Evolutionary conservation across 176 grass and related monocot genomes (phyloP).

Genomic region (Pharus latifolius): DNA sequence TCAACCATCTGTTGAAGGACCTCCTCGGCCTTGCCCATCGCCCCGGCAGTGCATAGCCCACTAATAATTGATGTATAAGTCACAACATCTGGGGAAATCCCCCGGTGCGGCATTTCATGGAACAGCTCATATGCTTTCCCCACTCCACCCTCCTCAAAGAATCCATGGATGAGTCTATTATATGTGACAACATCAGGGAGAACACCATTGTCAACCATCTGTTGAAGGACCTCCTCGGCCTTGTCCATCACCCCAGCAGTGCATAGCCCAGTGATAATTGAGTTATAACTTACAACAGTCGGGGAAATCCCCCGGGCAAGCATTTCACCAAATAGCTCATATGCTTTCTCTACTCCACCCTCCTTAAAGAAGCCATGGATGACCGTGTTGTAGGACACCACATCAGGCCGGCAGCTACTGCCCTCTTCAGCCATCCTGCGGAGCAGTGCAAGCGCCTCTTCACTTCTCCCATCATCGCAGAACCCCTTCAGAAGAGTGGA

Average conservation of each 20-base stretch:
- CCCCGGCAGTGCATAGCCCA: no score
- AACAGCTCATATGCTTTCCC: not conserved
- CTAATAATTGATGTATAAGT: not conserved
- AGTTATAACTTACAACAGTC: not conserved
- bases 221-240: not conserved
- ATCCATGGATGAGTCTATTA: slow-evolving; percentile 2
- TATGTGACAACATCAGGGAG: not conserved
- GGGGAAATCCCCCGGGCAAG: not conserved
- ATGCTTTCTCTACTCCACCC: not conserved
- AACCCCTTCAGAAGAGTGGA: slow-evolving; percentile 8
- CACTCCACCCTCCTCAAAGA: not conserved
- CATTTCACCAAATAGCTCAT: slow-evolving; percentile 15
- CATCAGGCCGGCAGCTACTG: not conserved
- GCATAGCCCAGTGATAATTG: slow-evolving; percentile 4
- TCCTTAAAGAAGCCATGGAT: slow-evolving; percentile 12
- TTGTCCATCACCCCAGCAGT: not conserved
- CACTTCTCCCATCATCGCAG: not conserved
- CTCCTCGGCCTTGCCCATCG: no score
- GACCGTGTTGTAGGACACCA: not conserved
- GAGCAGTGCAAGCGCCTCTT: not conserved
- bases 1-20: no score
- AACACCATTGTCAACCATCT: slow-evolving; percentile 3
- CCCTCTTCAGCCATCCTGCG: not conserved
- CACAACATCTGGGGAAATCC: not conserved
- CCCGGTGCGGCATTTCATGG: not conserved